phyloP scores from a whole-genome alignment of 1,284 basidiomycete genomes.

The Cutaneotrichosporon dermatis region DNA sequence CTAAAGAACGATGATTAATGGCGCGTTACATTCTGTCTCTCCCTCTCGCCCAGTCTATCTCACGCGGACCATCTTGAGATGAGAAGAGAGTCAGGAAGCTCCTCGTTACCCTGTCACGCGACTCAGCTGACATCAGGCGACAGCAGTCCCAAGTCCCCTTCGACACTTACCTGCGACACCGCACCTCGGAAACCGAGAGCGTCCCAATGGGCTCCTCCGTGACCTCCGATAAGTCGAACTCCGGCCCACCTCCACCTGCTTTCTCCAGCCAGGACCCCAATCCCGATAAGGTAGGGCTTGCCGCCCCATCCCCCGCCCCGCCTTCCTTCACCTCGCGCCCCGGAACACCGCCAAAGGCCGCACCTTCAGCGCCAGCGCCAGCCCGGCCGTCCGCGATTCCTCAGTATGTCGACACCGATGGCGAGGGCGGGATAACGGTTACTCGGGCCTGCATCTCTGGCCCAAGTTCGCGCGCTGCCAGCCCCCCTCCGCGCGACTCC shows the following conservation, averaged over 20 bases:
- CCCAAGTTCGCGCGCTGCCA: background rate
- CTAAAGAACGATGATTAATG: too few relatives aligned
- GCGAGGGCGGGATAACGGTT: slow-evolving; percentile 2
- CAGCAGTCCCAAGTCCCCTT: slow-evolving; percentile 9
- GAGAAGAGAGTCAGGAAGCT: too few relatives aligned
- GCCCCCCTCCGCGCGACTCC: background rate
- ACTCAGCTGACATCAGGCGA: slow-evolving; percentile 4
- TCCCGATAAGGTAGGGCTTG: background rate
- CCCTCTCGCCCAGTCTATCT: too few relatives aligned
- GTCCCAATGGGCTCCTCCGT: slow-evolving; percentile 12
- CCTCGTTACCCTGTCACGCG: too few relatives aligned
- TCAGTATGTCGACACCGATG: background rate
- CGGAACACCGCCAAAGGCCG: too few relatives aligned
- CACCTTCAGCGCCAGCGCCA: too few relatives aligned
- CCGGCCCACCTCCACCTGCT: background rate
- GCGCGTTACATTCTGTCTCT: too few relatives aligned
- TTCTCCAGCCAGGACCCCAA: background rate
- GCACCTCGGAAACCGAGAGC: slow-evolving; percentile 15
- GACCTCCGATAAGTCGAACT: background rate
- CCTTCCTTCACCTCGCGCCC: background rate
- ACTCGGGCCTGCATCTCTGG: background rate
- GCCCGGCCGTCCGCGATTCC: too few relatives aligned
- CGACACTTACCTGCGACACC: slow-evolving; percentile 13
- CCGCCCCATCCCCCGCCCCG: background rate
- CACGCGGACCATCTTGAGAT: too few relatives aligned